A percentile compares a stretch with the other conserved stretches of the same genome.
phyloP scores from a whole-genome alignment of 2,329 filamentous ascomycete genomes.

The Didymella segeticola region DNA sequence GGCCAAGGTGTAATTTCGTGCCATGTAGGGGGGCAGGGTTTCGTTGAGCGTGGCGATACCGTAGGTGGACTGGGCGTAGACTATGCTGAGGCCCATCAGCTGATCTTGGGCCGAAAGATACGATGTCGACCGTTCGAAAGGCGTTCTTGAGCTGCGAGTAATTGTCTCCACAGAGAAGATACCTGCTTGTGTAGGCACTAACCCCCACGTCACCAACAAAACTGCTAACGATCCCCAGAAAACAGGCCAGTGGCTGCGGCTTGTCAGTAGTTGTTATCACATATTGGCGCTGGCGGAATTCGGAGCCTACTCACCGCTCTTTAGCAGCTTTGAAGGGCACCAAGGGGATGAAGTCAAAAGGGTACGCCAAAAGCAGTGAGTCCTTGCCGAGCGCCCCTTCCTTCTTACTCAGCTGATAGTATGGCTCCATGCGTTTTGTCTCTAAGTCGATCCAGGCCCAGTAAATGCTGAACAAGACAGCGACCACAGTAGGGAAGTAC shows the following conservation, averaged over 20 bases:
- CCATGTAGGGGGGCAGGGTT: conserved; percentile 53
- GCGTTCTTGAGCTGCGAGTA: neutral
- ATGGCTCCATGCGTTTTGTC: conserved; percentile 65
- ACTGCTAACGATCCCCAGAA: conserved; percentile 58
- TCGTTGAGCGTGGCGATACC: conserved; percentile 58
- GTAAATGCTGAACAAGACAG: conserved; percentile 62
- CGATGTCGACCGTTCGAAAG: conserved; percentile 30
- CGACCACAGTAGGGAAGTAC: conserved; percentile 58
- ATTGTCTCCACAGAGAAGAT: conserved; percentile 55
- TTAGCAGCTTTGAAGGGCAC: conserved; percentile 53
- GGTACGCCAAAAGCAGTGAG: conserved; percentile 63
- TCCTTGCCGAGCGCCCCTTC: conserved; percentile 54
- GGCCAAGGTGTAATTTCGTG: conserved; percentile 50
- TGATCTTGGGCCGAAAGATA: conserved; percentile 44
- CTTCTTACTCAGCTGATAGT: conserved; percentile 61
- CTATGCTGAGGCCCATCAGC: conserved; percentile 35
- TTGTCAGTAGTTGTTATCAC: conserved; percentile 9
- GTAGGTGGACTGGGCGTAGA: conserved; percentile 56
- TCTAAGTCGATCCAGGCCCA: conserved; percentile 69
- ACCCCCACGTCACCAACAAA: conserved; percentile 61
- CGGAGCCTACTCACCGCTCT: conserved; percentile 37
- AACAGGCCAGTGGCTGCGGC: conserved; percentile 60
- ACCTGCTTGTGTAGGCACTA: conserved; percentile 64
- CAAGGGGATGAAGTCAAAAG: conserved; percentile 56
- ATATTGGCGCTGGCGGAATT: too few relatives aligned